Base-by-base conservation (phyloP, 1,139 yeast genomes). In the Candida sp. region DNA sequence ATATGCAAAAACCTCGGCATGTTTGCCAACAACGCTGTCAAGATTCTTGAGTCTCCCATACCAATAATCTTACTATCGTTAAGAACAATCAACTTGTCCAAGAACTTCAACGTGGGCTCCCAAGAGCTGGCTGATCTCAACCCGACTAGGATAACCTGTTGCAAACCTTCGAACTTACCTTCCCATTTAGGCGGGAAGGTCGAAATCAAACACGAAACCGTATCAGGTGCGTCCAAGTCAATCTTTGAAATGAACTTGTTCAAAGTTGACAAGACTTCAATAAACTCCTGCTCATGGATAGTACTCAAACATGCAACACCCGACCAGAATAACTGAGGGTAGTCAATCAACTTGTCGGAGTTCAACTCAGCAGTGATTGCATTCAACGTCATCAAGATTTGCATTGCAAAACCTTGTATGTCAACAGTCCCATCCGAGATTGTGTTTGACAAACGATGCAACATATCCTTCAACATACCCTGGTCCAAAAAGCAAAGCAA, bases 151-250 rank as follows among this genome's bases (percentile, higher is more conserved):
- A 93, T 84, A 31, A 88, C 80, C 48, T 82, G 86, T 60, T 92
- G 97, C 8, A 96, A 72, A 0, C 99, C 99, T 61, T 88, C 94
- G 66, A 93, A 94, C 50, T 86, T 81, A 1, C 98, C 97, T 63
- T 91, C 97, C 99, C 99, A 96, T 57, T 90, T 88, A 0, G 96
- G 87, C 0, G 99, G 99, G 65, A 93, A 94, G 0, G 96, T 88
- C 0, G 96, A 83, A 23, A 90, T 82, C 51, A 93, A 75, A 66
- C 96, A 87, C 23, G 88, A 83, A 2, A 92, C 94, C 0, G 96
- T 91, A 52, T 90, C 97, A 0, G 87, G 88, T 0, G 96, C 86
- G 59, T 89, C 93, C 52, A 92, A 72, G 63, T 92, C 97, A 62
- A 94, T 89, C 65, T 93, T 93, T 8, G 93, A 85, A 26, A 94